These are phyloP conservation scores for Suillus subalutaceus DNA, from an alignment of 768 basidiomycete genomes.

Conservation along the genomic window DNA sequence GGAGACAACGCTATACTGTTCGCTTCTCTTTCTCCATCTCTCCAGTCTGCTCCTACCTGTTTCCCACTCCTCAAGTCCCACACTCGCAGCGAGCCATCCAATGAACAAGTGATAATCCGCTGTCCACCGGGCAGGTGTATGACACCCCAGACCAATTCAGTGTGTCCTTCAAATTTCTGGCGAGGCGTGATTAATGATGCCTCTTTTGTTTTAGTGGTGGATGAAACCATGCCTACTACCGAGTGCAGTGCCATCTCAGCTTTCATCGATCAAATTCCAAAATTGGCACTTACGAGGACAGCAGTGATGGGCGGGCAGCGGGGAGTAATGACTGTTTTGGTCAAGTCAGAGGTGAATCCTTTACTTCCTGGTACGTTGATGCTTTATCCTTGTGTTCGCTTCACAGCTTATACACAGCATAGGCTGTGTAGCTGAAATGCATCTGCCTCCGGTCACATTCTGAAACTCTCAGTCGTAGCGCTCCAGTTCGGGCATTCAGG, in stretches of 20 bases:
- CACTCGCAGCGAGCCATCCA: background rate
- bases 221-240: background rate
- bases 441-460: too few relatives aligned
- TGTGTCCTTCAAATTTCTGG: slow-evolving; percentile 5
- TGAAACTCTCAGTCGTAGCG: too few relatives aligned
- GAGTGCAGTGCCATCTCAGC: background rate
- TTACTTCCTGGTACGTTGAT: too few relatives aligned
- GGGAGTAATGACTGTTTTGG: background rate
- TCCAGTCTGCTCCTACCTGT: background rate
- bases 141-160: background rate
- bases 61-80: background rate
- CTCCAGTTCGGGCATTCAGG: too few relatives aligned
- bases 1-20: too few relatives aligned
- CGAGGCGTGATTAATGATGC: background rate
- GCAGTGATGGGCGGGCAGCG: background rate
- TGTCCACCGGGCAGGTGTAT: background rate
- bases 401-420: too few relatives aligned
- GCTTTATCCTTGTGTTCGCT: too few relatives aligned
- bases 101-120: background rate
- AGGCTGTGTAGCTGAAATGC: too few relatives aligned
- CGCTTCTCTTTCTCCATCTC: background rate
- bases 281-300: background rate
- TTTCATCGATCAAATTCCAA: background rate
- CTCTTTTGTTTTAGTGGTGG: background rate
- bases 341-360: background rate